phyloP scores from a whole-genome alignment of 208 protist genomes.

The Vickermania ingenoplastis region DNA sequence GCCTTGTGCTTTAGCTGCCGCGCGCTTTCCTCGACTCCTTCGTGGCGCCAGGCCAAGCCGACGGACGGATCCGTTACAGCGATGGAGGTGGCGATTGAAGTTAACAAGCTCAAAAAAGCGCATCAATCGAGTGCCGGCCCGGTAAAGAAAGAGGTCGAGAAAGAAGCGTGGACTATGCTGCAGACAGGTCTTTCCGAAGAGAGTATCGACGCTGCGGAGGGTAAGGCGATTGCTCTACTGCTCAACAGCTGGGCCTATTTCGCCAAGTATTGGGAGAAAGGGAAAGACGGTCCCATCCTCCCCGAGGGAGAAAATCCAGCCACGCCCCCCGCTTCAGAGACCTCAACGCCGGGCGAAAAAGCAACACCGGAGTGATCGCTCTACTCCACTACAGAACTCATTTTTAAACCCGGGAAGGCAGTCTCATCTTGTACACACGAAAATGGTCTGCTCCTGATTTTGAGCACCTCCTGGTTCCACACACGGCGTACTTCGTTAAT shows the following conservation, averaged over 20 bases:
- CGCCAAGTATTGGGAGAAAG: constrained; percentile 84
- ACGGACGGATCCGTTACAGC: constrained; percentile 23
- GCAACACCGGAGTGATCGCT: too few relatives aligned
- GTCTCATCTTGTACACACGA: too few relatives aligned
- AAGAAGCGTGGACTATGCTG: constrained; percentile 61
- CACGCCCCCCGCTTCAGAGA: too few relatives aligned
- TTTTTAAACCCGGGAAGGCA: too few relatives aligned
- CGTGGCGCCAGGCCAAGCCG: neutral
- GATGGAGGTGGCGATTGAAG: constrained; percentile 79
- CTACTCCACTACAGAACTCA: too few relatives aligned
- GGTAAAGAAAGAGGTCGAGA: constrained; percentile 62
- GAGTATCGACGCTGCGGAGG: constrained; percentile 77
- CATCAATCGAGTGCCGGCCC: constrained; percentile 52
- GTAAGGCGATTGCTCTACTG: constrained; percentile 80
- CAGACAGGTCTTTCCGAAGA: constrained; percentile 71
- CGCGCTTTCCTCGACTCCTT: neutral
- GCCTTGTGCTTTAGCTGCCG: neutral
- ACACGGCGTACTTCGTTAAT: too few relatives aligned
- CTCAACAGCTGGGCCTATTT: constrained; percentile 90
- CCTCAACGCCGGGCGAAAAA: too few relatives aligned
- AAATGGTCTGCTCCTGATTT: too few relatives aligned
- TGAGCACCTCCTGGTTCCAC: too few relatives aligned
- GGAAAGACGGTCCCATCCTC: constrained; percentile 58
- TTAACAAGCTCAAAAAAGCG: constrained; percentile 75
- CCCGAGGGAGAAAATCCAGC: neutral